Evolutionary conservation across 352 stramenopile species (phyloP).

Genomic region (Pythium utonaiense): DNA sequence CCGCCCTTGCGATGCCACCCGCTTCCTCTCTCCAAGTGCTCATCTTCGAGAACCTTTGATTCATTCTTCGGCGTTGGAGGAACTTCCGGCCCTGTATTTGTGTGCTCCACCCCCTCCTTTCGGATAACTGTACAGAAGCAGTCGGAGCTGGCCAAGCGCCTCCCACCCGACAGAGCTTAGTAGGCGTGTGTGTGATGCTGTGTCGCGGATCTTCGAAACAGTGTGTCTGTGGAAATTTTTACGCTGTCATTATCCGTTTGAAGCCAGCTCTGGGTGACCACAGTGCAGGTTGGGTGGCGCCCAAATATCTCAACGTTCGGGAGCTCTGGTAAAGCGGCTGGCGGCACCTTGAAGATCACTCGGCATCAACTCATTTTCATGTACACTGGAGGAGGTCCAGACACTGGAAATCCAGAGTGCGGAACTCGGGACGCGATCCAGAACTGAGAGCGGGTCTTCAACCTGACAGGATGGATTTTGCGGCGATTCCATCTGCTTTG

Average conservation of each 20-base stretch:
- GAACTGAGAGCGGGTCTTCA: background rate
- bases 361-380: background rate
- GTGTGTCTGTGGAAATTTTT: background rate
- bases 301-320: conserved; percentile 1
- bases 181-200: background rate
- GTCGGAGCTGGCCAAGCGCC: background rate
- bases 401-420: background rate
- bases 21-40: too few relatives aligned
- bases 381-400: background rate
- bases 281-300: background rate
- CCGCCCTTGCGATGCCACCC: background rate
- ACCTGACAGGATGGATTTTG: background rate
- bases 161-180: background rate
- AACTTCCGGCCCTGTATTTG: background rate
- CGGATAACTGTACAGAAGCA: background rate
- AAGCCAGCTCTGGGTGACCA: background rate
- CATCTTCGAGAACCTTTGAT: too few relatives aligned
- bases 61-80: too few relatives aligned
- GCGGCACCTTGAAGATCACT: background rate
- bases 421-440: background rate
- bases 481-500: background rate
- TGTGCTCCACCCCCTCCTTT: background rate
- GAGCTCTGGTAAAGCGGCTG: background rate
- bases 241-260: background rate
- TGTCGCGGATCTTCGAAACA: conserved; percentile 3